A percentile compares a stretch with the other conserved stretches of the same genome.
Evolutionary conservation across 1,284 basidiomycete genomes (phyloP).

Genomic region (Ustilago tritici): DNA sequence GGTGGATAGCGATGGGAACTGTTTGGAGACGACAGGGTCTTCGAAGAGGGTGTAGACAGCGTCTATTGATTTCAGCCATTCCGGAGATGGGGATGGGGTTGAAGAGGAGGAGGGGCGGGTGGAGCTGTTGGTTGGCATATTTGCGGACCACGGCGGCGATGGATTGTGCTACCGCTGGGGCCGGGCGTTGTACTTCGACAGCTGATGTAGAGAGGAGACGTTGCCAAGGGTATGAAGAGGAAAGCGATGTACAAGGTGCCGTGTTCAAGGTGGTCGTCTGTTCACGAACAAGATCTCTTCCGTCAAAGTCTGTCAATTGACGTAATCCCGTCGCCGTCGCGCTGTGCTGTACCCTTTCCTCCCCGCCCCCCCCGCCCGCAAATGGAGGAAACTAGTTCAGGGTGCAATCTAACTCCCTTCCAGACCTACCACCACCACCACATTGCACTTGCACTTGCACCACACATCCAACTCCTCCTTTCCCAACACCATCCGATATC

Average conservation of each 20-base stretch:
- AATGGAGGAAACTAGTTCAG: conserved; percentile 9
- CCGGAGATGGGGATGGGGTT: conserved; percentile 9
- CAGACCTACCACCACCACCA: not conserved
- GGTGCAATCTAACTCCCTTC: conserved; percentile 2
- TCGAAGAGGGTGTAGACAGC: conserved; percentile 64
- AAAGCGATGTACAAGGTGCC: not conserved
- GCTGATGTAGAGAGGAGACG: not conserved
- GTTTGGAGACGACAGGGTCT: conserved; percentile 7
- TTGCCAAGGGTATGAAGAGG: not conserved
- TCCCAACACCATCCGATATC: no score
- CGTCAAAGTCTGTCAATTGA: not conserved
- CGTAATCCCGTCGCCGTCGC: not conserved
- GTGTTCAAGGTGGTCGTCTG: not conserved
- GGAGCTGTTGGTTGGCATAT: conserved; percentile 23
- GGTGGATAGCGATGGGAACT: conserved; percentile 42
- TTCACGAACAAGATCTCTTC: no score
- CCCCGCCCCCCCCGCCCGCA: not conserved
- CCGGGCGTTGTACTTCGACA: not conserved
- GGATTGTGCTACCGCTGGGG: no score
- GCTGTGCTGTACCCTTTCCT: not conserved
- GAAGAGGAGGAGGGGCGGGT: conserved; percentile 1
- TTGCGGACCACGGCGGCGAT: not conserved
- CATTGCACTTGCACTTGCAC: not conserved
- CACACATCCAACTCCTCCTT: no score
- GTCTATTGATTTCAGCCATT: conserved; percentile 65